Base-by-base conservation (phyloP, 2,329 filamentous ascomycete species). In the Diaporthe ampelina region DNA sequence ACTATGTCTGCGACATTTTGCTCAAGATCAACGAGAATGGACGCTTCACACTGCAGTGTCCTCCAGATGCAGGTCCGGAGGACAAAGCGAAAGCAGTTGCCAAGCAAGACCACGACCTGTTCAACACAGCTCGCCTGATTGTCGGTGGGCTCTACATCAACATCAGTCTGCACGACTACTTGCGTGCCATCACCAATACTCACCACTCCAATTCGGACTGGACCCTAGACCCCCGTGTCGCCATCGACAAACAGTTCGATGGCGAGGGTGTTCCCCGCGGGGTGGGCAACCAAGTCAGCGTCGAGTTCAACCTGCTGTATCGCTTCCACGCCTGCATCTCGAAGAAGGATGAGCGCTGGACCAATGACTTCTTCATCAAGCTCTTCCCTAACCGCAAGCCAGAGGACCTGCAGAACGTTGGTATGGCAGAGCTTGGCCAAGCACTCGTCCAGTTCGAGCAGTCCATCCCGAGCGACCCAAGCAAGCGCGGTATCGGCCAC, bases 241-340 rank as follows among this genome's bases (percentile, higher is more conserved):
- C 73, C 10, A 72, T 74, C n/a, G 54, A 70, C 77, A 88, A 87
- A 74, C 81, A 83, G 59, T 83, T 82, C 65, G 82, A 85, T 70
- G 81, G 82, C 5, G 82, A 87, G 32, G 86, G 86, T 9, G 85
- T 88, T 0, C 84, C 87, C 0, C 84, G 89, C 59, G 91, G 90
- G 1, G 86, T 90, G 3, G 91, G 91, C 17, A 93, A 93, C 78
- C 90, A 93, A 77, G 91, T 93, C 59, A 91, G 89, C 56, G 91
- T 90, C 4, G 91, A 93, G 80, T 93, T 93, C 82, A 93, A 93
- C 75, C 83, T 93, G 37, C 84, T 93, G 1, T 93, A 93, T 78
- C 85, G 91, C 35, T 93, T 90, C 86, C 91, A 93, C 80, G 89
- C 88, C 1, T 88, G 87, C 56, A 88, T 92, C 68, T 91, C 89